Evolutionary conservation across 1,284 basidiomycete genomes (phyloP).

Genomic region (Coriolopsis trogii): DNA sequence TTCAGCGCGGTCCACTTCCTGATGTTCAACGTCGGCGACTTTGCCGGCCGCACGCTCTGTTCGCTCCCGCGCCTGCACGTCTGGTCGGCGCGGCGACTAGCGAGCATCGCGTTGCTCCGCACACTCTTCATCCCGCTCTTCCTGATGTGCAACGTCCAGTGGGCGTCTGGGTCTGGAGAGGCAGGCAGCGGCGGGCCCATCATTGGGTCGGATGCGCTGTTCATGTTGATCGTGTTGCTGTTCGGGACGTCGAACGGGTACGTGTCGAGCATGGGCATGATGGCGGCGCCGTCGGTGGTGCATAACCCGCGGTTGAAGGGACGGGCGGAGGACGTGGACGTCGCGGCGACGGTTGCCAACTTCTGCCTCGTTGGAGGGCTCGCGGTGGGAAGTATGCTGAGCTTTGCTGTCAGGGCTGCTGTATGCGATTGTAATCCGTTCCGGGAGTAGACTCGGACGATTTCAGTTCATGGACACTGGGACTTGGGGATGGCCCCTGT

Average conservation of each 20-base stretch:
- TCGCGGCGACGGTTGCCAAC: slow-evolving; percentile 79
- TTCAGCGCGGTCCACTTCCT: slow-evolving; percentile 77
- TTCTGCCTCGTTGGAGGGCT: slow-evolving; percentile 83
- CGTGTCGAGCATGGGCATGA: slow-evolving; percentile 68
- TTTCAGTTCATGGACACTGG: not conserved
- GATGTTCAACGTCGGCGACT: slow-evolving; percentile 78
- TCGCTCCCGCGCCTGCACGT: slow-evolving; percentile 65
- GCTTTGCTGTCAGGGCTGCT: slow-evolving; percentile 73
- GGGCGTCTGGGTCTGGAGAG: slow-evolving; percentile 40
- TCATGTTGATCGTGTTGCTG: slow-evolving; percentile 70
- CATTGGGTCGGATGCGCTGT: slow-evolving; percentile 75
- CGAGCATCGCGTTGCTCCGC: slow-evolving; percentile 66
- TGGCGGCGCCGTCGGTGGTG: slow-evolving; percentile 71
- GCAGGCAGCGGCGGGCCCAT: slow-evolving; percentile 42
- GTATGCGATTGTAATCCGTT: slow-evolving; percentile 80
- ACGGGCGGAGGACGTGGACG: slow-evolving; percentile 74
- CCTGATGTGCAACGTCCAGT: slow-evolving; percentile 80
- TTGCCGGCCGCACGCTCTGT: slow-evolving; percentile 75
- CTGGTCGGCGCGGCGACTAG: slow-evolving; percentile 66
- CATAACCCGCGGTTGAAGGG: slow-evolving; percentile 71
- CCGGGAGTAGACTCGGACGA: slow-evolving; percentile 19
- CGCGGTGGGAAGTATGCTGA: slow-evolving; percentile 71
- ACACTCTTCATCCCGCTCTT: slow-evolving; percentile 84
- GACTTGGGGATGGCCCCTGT: not conserved
- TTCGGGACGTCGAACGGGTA: slow-evolving; percentile 85